phyloP scores from a whole-genome alignment of 2,329 filamentous ascomycete species.

The Rhynchosporium agropyri region DNA sequence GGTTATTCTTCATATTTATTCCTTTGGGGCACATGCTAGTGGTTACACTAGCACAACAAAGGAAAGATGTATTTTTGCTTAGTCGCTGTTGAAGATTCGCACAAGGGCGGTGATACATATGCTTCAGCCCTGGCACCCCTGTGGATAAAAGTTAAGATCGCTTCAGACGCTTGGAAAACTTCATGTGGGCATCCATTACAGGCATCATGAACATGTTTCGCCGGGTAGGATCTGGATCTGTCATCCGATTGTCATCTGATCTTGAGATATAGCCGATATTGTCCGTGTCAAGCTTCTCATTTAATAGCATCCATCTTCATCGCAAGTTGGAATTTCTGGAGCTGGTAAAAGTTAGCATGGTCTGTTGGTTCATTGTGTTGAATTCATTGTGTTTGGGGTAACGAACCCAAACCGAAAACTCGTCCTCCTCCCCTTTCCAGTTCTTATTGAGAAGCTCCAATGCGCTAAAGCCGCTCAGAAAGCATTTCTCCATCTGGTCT shows the following conservation, averaged over 20 bases:
- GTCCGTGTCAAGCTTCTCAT: neutral
- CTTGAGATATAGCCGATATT: neutral
- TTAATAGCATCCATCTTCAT: slow-evolving; percentile 33
- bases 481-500: slow-evolving; percentile 59
- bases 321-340: slow-evolving; percentile 37
- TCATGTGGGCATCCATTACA: neutral
- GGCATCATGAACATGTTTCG: neutral
- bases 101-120: no score
- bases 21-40: no score
- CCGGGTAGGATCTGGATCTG: neutral
- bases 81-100: no score
- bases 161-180: neutral
- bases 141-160: no score
- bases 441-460: slow-evolving; percentile 57
- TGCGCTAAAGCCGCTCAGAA: slow-evolving; percentile 59
- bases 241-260: slow-evolving; percentile 1
- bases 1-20: no score
- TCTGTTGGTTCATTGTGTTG: neutral
- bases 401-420: slow-evolving; percentile 73
- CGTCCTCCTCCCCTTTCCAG: slow-evolving; percentile 70
- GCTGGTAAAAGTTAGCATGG: slow-evolving; percentile 29
- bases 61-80: no score
- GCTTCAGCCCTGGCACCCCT: no score
- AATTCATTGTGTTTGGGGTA: no score
- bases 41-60: no score